Percentiles rank a stretch among this genome's conserved stretches.
phyloP scores from a whole-genome alignment of 2,329 filamentous ascomycete genomes.

The Penicillium sclerotigenum region DNA sequence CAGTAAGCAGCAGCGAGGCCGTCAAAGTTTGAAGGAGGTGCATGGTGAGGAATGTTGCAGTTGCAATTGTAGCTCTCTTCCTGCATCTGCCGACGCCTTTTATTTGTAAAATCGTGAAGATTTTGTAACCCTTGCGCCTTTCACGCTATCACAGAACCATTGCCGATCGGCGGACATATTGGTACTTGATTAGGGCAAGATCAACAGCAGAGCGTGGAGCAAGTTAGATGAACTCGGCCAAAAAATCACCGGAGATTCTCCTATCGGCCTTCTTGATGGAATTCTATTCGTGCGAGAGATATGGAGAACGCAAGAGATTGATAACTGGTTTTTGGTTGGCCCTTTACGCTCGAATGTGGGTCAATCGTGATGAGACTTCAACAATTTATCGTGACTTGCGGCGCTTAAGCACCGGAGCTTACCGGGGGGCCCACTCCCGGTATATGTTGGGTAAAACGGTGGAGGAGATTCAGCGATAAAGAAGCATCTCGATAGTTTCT shows the following conservation, averaged over 20 bases:
- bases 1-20: conserved; percentile 15
- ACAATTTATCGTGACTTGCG: no score
- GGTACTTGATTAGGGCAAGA: background rate
- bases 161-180: background rate
- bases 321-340: background rate
- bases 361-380: background rate
- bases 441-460: background rate
- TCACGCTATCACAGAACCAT: background rate
- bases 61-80: background rate
- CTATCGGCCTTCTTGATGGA: background rate
- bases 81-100: background rate
- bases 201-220: background rate
- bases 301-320: background rate
- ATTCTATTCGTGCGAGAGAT: background rate
- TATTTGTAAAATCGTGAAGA: background rate
- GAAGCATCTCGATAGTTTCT: background rate
- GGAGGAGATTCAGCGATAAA: background rate
- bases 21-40: conserved; percentile 6
- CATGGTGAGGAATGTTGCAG: conserved; percentile 7
- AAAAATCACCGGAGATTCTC: background rate
- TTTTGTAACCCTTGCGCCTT: background rate
- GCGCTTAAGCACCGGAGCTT: background rate
- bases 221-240: background rate
- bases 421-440: background rate
- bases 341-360: background rate